These are phyloP conservation scores for Zygoascus biomembranicola DNA, from an alignment of 805 yeast species.

Conservation along the genomic window DNA sequence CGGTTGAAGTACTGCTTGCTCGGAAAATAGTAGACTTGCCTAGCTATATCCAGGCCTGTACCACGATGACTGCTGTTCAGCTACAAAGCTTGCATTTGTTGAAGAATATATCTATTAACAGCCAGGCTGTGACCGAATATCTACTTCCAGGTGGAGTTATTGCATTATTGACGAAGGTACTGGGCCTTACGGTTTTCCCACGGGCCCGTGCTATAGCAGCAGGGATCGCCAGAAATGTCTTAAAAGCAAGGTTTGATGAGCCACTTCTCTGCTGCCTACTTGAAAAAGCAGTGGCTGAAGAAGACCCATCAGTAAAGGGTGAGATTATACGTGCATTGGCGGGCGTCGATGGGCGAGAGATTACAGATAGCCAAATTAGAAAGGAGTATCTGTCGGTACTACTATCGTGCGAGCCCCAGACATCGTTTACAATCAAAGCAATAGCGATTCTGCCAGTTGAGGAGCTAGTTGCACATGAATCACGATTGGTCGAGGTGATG, in stretches of 20 bases:
- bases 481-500: not conserved
- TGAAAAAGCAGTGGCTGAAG: not conserved
- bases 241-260: not conserved
- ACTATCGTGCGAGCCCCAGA: not conserved
- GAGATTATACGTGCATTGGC: not conserved
- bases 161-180: conserved; percentile 6
- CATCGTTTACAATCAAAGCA: not conserved
- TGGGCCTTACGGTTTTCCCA: conserved; percentile 5
- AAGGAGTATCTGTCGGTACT: not conserved
- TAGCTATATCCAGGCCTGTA: not conserved
- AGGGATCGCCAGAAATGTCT: conserved; percentile 7
- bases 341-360: not conserved
- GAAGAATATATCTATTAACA: conserved; percentile 6
- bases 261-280: not conserved
- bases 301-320: not conserved
- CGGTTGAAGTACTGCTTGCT: conserved; percentile 2
- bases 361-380: not conserved
- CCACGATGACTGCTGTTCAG: conserved; percentile 5
- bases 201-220: conserved; percentile 10
- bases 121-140: not conserved
- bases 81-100: conserved; percentile 16
- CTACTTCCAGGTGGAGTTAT: conserved; percentile 3
- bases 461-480: not conserved
- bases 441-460: not conserved
- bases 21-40: not conserved